Conservation (phyloP, 345 rosid species). For the Kandelia obovata region DNA sequence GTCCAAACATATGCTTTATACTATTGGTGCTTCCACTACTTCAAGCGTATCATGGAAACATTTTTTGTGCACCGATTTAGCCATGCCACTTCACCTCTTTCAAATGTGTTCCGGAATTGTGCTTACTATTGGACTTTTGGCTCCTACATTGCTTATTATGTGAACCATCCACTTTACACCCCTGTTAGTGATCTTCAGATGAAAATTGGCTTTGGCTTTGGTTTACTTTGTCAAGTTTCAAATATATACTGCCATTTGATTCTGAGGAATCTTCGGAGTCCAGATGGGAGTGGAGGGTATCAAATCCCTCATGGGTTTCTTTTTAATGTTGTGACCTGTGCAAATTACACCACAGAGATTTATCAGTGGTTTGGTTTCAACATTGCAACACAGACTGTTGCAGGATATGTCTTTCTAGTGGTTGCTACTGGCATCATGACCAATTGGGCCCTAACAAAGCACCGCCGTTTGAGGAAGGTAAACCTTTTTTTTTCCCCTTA, state of each 20-base stretch:
- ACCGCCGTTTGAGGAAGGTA: conserved; percentile 88
- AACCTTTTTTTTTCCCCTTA: not conserved
- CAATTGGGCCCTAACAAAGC: conserved; percentile 97
- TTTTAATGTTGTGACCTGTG: conserved; percentile 93
- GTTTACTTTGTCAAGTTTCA: conserved; percentile 67
- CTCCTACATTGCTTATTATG: conserved; percentile 74
- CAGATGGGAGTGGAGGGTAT: conserved; percentile 73
- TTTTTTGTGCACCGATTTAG: conserved; percentile 91
- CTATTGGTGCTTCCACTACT: conserved; percentile 96
- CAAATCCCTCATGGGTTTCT: conserved; percentile 91
- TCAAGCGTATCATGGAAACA: conserved; percentile 90
- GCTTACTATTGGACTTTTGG: conserved; percentile 95
- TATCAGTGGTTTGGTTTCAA: conserved; percentile 99
- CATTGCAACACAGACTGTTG: conserved; percentile 83
- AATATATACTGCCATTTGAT: conserved; percentile 88
- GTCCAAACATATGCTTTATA: conserved; percentile 91
- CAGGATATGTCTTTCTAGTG: conserved; percentile 78
- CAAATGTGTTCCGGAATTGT: conserved; percentile 90
- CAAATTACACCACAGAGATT: conserved; percentile 96
- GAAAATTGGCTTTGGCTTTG: conserved; percentile 92
- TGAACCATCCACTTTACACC: conserved; percentile 91
- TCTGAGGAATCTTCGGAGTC: conserved; percentile 71
- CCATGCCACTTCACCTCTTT: conserved; percentile 88
- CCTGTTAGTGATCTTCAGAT: conserved; percentile 85
- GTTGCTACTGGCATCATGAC: conserved; percentile 92